Evolutionary conservation across 2,329 filamentous ascomycete species (phyloP).

Genomic region (Dothideomycetidae sp.): DNA sequence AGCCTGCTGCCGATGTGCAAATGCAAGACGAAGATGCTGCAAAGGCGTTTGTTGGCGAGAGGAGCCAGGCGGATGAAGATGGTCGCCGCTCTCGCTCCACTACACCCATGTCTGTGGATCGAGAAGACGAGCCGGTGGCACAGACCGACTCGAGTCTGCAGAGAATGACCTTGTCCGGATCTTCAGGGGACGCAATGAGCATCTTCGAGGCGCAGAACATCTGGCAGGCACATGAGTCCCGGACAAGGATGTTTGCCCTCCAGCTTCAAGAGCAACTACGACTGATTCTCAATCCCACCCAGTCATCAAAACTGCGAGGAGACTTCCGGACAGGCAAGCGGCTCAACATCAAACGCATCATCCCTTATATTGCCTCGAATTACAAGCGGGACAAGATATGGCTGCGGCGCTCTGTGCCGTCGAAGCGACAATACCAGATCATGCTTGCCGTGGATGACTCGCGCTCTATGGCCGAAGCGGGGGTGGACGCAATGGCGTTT

Average conservation of each 20-base stretch:
- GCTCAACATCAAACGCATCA: constrained; percentile 98
- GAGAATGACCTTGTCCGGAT: constrained; percentile 49
- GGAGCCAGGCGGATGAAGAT: constrained; percentile 21
- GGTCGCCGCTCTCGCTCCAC: constrained; percentile 8
- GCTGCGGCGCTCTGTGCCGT: constrained; percentile 87
- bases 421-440: constrained; percentile 91
- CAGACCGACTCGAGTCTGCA: constrained; percentile 48
- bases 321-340: constrained; percentile 96
- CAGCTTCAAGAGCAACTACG: constrained; percentile 88
- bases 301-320: constrained; percentile 89
- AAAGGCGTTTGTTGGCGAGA: constrained; percentile 31
- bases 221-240: constrained; percentile 73
- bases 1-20: constrained; percentile 17
- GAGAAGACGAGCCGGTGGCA: constrained; percentile 23
- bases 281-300: constrained; percentile 84
- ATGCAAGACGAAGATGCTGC: not conserved
- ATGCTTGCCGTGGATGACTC: constrained; percentile 95
- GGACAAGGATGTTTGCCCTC: constrained; percentile 74
- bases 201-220: constrained; percentile 50
- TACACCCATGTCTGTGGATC: constrained; percentile 1
- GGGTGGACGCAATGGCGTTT: constrained; percentile 67
- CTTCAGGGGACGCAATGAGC: constrained; percentile 12
- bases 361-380: constrained; percentile 93
- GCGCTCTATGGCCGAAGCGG: constrained; percentile 77
- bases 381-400: constrained; percentile 99